Base-by-base conservation (phyloP, 305 asterid species). In the Nicotiana rustica region DNA sequence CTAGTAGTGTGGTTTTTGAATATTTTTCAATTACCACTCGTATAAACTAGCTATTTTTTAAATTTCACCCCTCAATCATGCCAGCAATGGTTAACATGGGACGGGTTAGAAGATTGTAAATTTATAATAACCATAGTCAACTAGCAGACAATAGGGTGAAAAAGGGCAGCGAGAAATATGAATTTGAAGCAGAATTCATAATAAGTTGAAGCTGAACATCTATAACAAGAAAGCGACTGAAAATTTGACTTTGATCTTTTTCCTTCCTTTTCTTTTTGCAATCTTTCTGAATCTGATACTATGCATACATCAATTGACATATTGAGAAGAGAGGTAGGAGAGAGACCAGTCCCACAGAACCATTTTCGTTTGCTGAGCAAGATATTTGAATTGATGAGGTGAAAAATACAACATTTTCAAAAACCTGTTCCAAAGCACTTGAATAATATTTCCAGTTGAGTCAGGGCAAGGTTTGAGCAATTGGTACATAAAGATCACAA, bases 181-280 rank as follows among this genome's bases (percentile, higher is more conserved):
- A 1, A 75, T 15, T 52, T 75, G 80, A 75, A 75, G 80, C 29
- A 52, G 65, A 52, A 52, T 75, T 4, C 65, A 75, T 52, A 52
- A 44, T 4, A 75, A 5, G 14, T 44, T 52, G 64, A 75, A 75
- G 47, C 79, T 75, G 47, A 75, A 52, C 44, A 49, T 75, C 44
- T 49, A 75, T 4, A 49, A 75, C 44, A 75, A 52, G 44, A 75
- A 75, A 52, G 9, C 17, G 4, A 75, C 47, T 25, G 29, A 29
- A 75, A 21, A 5, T 14, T 8, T 52, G 65, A 29, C 15, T 49
- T 75, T 12, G 29, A 31, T 52, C 13, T 73, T 13, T 73, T 25
- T 10, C 0, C 25, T 0, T 59, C 3, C 0, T 19, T 75, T 75
- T 55, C 17, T 75, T 52, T 75, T 73, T 33, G 6, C 79, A 44